Evolutionary conservation across 2,329 filamentous ascomycete genomes (phyloP), one percentile per base, ranked within the genome.

Genomic region (Cladosporium sp.): DNA sequence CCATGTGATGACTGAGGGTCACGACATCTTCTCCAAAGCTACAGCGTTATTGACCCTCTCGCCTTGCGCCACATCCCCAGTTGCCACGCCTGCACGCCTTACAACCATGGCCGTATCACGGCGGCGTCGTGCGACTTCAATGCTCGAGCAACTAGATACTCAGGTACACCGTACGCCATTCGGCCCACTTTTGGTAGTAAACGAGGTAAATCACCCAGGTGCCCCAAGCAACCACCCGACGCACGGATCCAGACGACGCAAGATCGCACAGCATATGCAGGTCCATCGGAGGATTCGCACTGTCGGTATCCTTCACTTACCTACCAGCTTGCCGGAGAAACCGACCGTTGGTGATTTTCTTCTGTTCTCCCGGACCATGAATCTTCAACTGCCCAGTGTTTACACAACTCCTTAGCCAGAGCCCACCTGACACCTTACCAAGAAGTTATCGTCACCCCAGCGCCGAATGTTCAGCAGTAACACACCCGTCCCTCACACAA

Each of bases 201-300:
- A 18, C 11, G 16, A n/a, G n/a, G n/a, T 25, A 43, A 16, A 32
- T 15, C 19, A n/a, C 39, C 9, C 33, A n/a, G 30, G 8, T 30
- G 30, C 19, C 22, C 41, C 43, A 19, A 35, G 32, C 32, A 7
- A 29, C 43, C 19, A 47, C 33, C 36, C 22, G 45, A 27, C 38
- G 45, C 45, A 39, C 45, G 36, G 29, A 22, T 13, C 45, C 27
- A 35, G 38, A 35, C 38, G 45, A 35, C 39, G 45, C 45, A 33
- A 6, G 12, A 40, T 40, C 36, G 45, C 35, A 48, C 45, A 40
- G 29, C 45, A 48, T 48, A 40, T 48, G 45, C 45, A 48, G 45
- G 45, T 40, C 45, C 45, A 15, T 40, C 45, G 45, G 45, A 16
- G 36, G 45, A 20, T 13, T 27, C 43, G 38, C 20, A 22, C 32